Evolutionary conservation across 73 alveolate genomes (phyloP), one percentile per base, ranked within the genome.

Genomic region (Paramecium bursaria): DNA sequence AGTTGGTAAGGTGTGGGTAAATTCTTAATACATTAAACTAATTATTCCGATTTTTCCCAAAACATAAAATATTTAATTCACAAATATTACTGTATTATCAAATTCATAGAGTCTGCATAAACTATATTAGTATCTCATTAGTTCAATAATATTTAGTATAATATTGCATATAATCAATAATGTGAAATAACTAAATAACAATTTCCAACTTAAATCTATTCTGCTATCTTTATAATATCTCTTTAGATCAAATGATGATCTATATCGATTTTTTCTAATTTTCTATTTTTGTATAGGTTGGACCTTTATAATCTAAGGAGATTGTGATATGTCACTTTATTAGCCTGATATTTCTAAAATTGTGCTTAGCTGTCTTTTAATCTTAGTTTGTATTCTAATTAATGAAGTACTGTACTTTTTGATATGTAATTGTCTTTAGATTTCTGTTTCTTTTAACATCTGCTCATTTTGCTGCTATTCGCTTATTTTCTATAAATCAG

Each of bases 121-220:
- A 47, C 82, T 67, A 15, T 67, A 15, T 67, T 31, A 35, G 44
- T 67, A 67, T 67, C 82, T 67, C 6, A 67, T 42, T 67, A 67
- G 21, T 67, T 67, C 82, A 15, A 67, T 67, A 26, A 67, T 5
- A 39, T 67, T 67, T 67, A 67, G 27, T 2, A 47, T 67, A 13
- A 67, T 67, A 67, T 67, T 67, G n/a, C 30, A 25, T 14, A 39
- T 47, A 15, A 67, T 67, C 9, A 67, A 30, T 67, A 67, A 39
- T 67, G 27, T 27, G 14, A 39, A 35, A 67, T 67, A 67, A 10
- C 50, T 67, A 67, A 67, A 67, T 11, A 67, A 27, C 21, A 67
- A 47, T 67, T 67, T 67, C 82, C 82, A 67, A 25, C 82, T 67
- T 25, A 42, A 67, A 67, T 67, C 82, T 9, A 67, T 19, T 1